Conservation (phyloP, 371 early-diverging fungal species). For the Funneliformis caledonium region DNA sequence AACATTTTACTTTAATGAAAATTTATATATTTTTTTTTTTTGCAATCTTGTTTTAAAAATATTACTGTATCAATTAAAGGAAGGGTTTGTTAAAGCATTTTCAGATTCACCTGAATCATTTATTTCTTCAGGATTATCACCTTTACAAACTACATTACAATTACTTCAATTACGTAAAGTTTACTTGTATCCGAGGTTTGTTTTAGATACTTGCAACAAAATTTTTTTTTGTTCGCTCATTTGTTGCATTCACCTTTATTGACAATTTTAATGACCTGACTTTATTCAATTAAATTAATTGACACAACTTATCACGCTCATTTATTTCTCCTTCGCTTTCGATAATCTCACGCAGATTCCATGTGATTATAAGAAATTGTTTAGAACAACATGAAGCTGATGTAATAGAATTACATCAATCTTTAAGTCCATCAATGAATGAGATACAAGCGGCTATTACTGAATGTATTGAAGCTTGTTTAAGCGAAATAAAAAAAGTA, state of each 20-base stretch:
- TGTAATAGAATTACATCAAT: constrained; percentile 82
- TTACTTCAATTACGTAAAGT: constrained; percentile 79
- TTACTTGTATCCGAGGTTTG: constrained; percentile 88
- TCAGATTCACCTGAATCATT: constrained; percentile 87
- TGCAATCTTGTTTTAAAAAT: neutral
- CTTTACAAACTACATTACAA: constrained; percentile 85
- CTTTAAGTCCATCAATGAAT: constrained; percentile 80
- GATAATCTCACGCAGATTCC: constrained; percentile 59
- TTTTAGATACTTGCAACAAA: neutral
- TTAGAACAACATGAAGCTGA: constrained; percentile 60
- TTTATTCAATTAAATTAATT: too few species aligned
- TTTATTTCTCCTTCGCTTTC: neutral
- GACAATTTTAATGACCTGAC: too few species aligned
- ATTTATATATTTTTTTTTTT: neutral
- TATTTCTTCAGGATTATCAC: constrained; percentile 73
- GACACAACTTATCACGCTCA: too few species aligned
- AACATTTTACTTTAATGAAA: neutral
- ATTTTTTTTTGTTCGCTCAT: too few species aligned
- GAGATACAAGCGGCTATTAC: constrained; percentile 83
- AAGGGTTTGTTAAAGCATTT: constrained; percentile 93
- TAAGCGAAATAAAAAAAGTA: constrained; percentile 76
- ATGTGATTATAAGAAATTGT: constrained; percentile 67
- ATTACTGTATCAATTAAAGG: constrained; percentile 41
- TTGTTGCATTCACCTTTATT: too few species aligned
- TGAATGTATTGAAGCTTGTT: constrained; percentile 82